These are phyloP conservation scores for Circinella umbellata DNA, from an alignment of 371 early-diverging fungal genomes.

Conservation along the genomic window DNA sequence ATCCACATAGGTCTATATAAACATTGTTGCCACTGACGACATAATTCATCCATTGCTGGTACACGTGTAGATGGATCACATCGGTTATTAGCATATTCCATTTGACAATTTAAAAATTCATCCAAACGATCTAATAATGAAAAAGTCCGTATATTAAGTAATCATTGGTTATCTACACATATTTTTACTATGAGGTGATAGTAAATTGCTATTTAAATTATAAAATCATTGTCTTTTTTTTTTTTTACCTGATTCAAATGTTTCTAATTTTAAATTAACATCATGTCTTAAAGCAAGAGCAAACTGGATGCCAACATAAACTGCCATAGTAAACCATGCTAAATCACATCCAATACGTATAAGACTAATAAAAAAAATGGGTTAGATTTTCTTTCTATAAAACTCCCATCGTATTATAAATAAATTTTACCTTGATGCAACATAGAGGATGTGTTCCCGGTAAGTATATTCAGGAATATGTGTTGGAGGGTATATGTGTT, in stretches of 20 bases:
- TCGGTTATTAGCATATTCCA: conserved; percentile 18
- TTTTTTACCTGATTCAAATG: conserved; percentile 28
- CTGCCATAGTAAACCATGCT: conserved; percentile 18
- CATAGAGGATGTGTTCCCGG: background rate
- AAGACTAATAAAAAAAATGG: conserved; percentile 8
- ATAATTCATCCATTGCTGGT: conserved; percentile 22
- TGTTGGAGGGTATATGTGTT: conserved; percentile 18
- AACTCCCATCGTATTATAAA: background rate
- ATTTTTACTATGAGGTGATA: background rate
- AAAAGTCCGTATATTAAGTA: background rate
- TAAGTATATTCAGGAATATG: conserved; percentile 2
- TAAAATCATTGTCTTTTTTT: background rate
- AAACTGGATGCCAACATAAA: conserved; percentile 27
- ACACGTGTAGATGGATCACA: conserved; percentile 22
- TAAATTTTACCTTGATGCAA: conserved; percentile 18
- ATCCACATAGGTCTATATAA: conserved; percentile 25
- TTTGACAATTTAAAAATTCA: conserved; percentile 14
- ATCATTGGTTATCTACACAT: background rate
- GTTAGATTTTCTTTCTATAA: background rate
- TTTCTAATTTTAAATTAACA: conserved; percentile 14
- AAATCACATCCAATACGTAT: conserved; percentile 18
- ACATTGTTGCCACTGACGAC: conserved; percentile 27
- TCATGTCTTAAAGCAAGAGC: conserved; percentile 19
- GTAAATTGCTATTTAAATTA: background rate
- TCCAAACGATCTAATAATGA: conserved; percentile 16